phyloP scores from a whole-genome alignment of 2,329 filamentous ascomycete species.

The Aspergillus eucalypticola region DNA sequence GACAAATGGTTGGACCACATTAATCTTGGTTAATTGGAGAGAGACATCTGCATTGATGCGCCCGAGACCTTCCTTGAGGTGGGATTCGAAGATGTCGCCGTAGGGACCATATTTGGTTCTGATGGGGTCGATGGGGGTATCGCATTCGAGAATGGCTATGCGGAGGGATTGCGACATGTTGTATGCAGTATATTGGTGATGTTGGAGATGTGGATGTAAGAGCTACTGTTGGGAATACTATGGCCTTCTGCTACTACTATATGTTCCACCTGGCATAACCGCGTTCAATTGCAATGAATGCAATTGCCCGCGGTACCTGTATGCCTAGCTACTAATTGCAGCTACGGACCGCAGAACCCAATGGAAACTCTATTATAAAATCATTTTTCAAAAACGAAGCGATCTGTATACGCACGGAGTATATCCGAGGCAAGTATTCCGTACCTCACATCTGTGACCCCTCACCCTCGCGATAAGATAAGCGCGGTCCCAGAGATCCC shows the following conservation, averaged over 20 bases:
- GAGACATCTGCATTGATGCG: constrained; percentile 11
- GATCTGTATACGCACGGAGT: no score
- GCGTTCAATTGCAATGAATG: no score
- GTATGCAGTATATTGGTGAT: not conserved
- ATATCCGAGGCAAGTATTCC: no score
- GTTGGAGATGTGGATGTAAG: no score
- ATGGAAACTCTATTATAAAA: no score
- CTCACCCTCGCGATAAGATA: constrained; percentile 15
- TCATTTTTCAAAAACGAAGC: no score
- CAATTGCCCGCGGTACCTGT: no score
- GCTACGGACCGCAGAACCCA: no score
- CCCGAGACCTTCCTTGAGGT: constrained; percentile 24
- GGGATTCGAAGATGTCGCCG: constrained; percentile 28
- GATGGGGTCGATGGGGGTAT: constrained; percentile 31
- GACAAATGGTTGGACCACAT: constrained; percentile 23
- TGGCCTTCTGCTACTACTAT: no score
- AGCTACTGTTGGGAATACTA: no score
- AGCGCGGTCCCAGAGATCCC: constrained; percentile 14
- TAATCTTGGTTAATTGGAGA: constrained; percentile 24
- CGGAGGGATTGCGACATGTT: constrained; percentile 16
- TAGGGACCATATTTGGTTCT: constrained; percentile 22
- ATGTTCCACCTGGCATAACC: no score
- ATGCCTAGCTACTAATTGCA: no score
- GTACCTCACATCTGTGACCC: not conserved
- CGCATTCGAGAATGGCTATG: constrained; percentile 32